phyloP scores from a whole-genome alignment of 2,329 filamentous ascomycete genomes.

The Diaporthe ampelina region DNA sequence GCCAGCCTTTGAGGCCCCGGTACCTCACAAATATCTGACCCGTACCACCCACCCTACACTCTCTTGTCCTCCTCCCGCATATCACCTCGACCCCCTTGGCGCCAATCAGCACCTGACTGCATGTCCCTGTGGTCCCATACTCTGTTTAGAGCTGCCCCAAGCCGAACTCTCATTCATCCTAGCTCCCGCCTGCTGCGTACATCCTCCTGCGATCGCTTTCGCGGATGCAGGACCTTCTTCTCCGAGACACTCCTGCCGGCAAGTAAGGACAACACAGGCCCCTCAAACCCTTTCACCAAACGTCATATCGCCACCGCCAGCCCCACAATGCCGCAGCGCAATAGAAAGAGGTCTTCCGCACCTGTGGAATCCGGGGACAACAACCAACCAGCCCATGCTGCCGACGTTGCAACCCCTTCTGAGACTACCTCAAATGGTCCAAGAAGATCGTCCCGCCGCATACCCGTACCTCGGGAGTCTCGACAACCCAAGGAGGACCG shows the following conservation, averaged over 20 bases:
- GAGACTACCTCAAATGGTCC: background rate
- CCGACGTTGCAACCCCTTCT: background rate
- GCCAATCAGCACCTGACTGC: background rate
- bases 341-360: constrained; percentile 24
- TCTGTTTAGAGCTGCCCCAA: constrained; percentile 7
- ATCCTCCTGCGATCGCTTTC: background rate
- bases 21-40: background rate
- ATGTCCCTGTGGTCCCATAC: constrained; percentile 26
- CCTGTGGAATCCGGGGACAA: background rate
- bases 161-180: constrained; percentile 27
- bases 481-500: background rate
- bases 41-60: background rate
- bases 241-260: background rate
- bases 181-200: constrained; percentile 1
- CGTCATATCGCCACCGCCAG: constrained; percentile 36
- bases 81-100: background rate
- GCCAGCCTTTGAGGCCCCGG: too few relatives aligned
- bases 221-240: background rate
- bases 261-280: background rate
- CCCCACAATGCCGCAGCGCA: constrained; percentile 35
- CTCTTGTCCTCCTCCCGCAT: background rate
- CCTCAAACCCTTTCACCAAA: constrained; percentile 3
- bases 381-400: too few relatives aligned
- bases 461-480: background rate
- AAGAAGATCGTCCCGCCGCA: constrained; percentile 35